phyloP scores from a whole-genome alignment of 208 protist genomes.

The Crithidia sp. region DNA sequence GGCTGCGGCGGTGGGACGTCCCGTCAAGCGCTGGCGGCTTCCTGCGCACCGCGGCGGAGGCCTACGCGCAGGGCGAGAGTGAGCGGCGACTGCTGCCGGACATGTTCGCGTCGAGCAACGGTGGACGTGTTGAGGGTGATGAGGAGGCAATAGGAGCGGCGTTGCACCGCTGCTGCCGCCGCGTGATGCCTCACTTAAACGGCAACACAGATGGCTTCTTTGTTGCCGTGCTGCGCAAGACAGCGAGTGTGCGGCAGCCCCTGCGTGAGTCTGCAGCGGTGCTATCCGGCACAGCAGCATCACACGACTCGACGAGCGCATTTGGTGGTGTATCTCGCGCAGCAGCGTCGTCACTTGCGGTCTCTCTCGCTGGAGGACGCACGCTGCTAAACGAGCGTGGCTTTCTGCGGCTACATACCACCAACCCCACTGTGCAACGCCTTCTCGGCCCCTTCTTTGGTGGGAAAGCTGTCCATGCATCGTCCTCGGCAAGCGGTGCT shows the following conservation, averaged over 20 bases:
- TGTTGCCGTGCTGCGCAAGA: constrained; percentile 55
- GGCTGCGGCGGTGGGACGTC: constrained; percentile 65
- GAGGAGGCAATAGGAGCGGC: constrained; percentile 10
- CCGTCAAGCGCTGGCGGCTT: constrained; percentile 66
- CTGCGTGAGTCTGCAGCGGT: neutral
- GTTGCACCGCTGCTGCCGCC: constrained; percentile 52
- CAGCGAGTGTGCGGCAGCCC: neutral
- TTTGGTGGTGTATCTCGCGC: neutral
- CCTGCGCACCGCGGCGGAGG: constrained; percentile 45
- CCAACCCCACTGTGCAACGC: constrained; percentile 32
- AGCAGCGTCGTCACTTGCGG: constrained; percentile 22
- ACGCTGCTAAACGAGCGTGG: constrained; percentile 32
- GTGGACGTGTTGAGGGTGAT: neutral
- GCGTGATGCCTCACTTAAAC: constrained; percentile 76
- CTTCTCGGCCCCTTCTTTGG: constrained; percentile 45
- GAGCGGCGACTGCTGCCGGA: constrained; percentile 15
- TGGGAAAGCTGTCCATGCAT: too few relatives aligned
- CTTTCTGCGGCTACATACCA: constrained; percentile 31
- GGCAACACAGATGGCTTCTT: constrained; percentile 81
- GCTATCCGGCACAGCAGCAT: too few relatives aligned
- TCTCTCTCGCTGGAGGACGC: constrained; percentile 18
- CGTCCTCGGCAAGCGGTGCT: too few relatives aligned
- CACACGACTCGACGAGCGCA: too few relatives aligned
- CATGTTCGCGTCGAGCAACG: constrained; percentile 44
- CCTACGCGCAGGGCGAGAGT: constrained; percentile 40